Base-by-base conservation (phyloP, 306 rosid genomes). In the Ceratonia siliqua region DNA sequence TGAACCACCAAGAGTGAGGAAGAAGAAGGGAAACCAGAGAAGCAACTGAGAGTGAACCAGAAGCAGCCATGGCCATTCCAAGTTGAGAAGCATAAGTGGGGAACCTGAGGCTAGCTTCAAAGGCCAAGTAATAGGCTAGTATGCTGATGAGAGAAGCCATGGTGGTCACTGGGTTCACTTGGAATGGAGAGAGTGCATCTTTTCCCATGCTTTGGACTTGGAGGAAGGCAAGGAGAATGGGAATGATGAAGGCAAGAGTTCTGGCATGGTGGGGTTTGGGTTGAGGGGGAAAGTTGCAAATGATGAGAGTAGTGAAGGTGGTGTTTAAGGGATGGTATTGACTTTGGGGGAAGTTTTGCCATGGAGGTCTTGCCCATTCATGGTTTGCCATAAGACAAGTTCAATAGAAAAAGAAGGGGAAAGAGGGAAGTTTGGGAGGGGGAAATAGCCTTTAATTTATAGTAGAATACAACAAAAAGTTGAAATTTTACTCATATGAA, bases 71-170 rank as follows among this genome's bases (percentile, higher is more conserved):
- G 12, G 18, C 61, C 61, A 32, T 20, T 49, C 38, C 33, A 21
- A 73, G 35, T 1, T 73, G 69, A 33, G 68, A 27, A 30, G 70
- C 78, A 73, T 73, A 61, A 8, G 11, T 30, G 41, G 70, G 61
- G 4, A 32, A 21, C 36, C 59, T 12, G 4, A 45, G 61, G 15
- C 25, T n/a, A 5, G 77, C 77, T 21, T 59, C 43, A 5, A 28
- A 73, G n/a, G 48, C 49, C 24, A 73, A 12, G 25, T n/a, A 74
- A 17, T 74, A 74, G 8, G 50, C 18, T 17, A 73, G 30, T 12
- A 59, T 32, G 35, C 69, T 43, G 18, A 21, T 12, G 0, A 73
- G n/a, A 28, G 25, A 45, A 43, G 69, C 78, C 28, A 25, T 28
- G 14, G 48, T 45, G 48, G 69, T 74, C 9, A 22, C 10, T 21